These are phyloP conservation scores for Nakazawaea anatomiae DNA, from an alignment of 805 yeast genomes.

Conservation along the genomic window DNA sequence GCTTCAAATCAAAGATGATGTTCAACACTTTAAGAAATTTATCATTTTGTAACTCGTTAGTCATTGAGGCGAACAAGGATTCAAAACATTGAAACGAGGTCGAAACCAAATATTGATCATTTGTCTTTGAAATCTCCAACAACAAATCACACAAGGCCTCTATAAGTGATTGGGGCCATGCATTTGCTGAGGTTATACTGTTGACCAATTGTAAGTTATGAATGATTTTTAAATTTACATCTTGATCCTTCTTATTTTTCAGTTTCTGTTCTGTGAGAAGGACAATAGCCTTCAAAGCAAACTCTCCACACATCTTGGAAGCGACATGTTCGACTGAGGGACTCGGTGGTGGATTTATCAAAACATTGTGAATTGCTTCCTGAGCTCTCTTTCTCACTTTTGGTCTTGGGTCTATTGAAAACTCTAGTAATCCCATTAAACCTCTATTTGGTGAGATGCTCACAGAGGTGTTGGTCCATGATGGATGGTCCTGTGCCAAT, in stretches of 20 bases:
- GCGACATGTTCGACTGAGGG: conserved; percentile 79
- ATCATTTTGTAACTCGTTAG: conserved; percentile 45
- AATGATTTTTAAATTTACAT: conserved; percentile 51
- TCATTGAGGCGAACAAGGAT: conserved; percentile 65
- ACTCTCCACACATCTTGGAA: conserved; percentile 60
- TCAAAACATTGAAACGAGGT: conserved; percentile 82
- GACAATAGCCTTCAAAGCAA: conserved; percentile 52
- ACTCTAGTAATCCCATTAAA: conserved; percentile 66
- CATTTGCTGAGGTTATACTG: conserved; percentile 60
- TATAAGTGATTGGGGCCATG: conserved; percentile 76
- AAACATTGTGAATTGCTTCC: conserved; percentile 69
- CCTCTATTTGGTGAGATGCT: conserved; percentile 76
- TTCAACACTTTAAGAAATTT: conserved; percentile 60
- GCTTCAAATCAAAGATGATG: conserved; percentile 72
- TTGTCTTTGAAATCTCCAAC: conserved; percentile 69
- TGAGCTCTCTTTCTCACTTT: conserved; percentile 93
- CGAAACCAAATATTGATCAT: conserved; percentile 80
- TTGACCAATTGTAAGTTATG: conserved; percentile 75
- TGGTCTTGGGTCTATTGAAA: conserved; percentile 84
- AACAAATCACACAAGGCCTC: conserved; percentile 73
- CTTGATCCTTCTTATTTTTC: conserved; percentile 38
- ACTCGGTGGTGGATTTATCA: conserved; percentile 66
- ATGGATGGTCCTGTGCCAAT: conserved; percentile 68
- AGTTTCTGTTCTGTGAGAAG: conserved; percentile 33
- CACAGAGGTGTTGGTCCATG: conserved; percentile 61